A percentile compares a stretch with the other conserved stretches of the same genome.
These are phyloP conservation scores for Mortierella sp. DNA, from an alignment of 371 early-diverging fungal species.

Conservation along the genomic window DNA sequence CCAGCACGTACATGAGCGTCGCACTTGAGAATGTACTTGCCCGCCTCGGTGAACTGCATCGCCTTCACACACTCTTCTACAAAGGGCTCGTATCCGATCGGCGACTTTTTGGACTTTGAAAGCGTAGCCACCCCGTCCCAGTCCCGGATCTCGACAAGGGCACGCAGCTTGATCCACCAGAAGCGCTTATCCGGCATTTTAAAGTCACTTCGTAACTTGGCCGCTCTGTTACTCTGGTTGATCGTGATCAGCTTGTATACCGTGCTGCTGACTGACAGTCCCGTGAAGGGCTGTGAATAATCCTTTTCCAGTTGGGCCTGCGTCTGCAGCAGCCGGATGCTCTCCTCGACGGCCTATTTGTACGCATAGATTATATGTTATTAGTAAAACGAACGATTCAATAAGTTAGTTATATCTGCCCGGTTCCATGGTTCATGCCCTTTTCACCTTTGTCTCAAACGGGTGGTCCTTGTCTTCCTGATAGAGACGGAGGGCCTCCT, in stretches of 20 bases:
- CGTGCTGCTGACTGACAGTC: constrained; percentile 87
- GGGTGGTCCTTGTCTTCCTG: constrained; percentile 76
- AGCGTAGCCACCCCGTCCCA: constrained; percentile 91
- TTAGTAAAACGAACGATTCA: neutral
- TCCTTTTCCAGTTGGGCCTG: constrained; percentile 84
- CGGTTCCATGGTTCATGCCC: neutral
- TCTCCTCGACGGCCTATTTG: constrained; percentile 77
- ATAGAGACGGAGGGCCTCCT: constrained; percentile 76
- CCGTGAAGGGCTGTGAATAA: constrained; percentile 71
- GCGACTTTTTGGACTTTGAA: constrained; percentile 82
- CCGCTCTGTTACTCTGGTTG: constrained; percentile 79
- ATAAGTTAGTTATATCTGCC: too few relatives aligned
- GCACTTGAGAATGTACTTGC: constrained; percentile 82
- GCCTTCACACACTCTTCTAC: constrained; percentile 86
- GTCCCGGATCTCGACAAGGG: constrained; percentile 85
- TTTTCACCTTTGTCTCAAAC: constrained; percentile 79
- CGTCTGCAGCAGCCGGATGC: constrained; percentile 76
- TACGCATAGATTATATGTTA: neutral
- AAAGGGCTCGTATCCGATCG: constrained; percentile 89
- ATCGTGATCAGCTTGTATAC: constrained; percentile 81
- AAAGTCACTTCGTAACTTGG: constrained; percentile 84
- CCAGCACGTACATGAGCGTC: constrained; percentile 74
- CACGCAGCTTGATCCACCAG: constrained; percentile 89
- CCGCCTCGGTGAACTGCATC: constrained; percentile 81
- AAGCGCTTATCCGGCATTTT: constrained; percentile 90